Evolutionary conservation across 257 asterid genomes (phyloP).

Genomic region (Solanum pinnatisectum): DNA sequence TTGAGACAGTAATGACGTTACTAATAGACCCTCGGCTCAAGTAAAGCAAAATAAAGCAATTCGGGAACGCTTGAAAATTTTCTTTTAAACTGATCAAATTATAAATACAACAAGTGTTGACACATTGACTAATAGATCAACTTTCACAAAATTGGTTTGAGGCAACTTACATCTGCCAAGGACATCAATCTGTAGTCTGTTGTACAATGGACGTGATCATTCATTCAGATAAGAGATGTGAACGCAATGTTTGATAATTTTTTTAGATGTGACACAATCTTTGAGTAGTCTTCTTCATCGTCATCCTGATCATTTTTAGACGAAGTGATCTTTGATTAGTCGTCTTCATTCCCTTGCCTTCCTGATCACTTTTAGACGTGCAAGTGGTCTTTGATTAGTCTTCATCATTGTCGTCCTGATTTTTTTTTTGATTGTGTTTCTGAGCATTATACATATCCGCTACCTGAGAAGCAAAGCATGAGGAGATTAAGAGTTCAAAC

Average conservation of each 20-base stretch:
- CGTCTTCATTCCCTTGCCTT: conserved; percentile 23
- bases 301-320: conserved; percentile 29
- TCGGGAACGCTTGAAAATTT: neutral
- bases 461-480: conserved; percentile 29
- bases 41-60: neutral
- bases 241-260: conserved; percentile 17
- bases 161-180: neutral
- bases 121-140: neutral
- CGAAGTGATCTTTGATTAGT: conserved; percentile 14
- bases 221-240: neutral
- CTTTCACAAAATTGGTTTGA: neutral
- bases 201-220: conserved; percentile 13
- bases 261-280: neutral
- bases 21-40: neutral
- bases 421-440: conserved; percentile 42
- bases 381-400: conserved; percentile 23
- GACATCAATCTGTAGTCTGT: conserved; percentile 1
- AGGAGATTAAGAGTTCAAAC: neutral
- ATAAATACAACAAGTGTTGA: neutral
- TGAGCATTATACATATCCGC: conserved; percentile 77
- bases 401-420: conserved; percentile 47
- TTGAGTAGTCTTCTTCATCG: conserved; percentile 42
- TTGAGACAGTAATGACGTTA: neutral
- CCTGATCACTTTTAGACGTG: neutral
- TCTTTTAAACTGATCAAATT: neutral